A percentile compares a stretch with the other conserved stretches of the same genome.
phyloP scores from a whole-genome alignment of 2,329 filamentous ascomycete species.

The Trichophyton rubrum region DNA sequence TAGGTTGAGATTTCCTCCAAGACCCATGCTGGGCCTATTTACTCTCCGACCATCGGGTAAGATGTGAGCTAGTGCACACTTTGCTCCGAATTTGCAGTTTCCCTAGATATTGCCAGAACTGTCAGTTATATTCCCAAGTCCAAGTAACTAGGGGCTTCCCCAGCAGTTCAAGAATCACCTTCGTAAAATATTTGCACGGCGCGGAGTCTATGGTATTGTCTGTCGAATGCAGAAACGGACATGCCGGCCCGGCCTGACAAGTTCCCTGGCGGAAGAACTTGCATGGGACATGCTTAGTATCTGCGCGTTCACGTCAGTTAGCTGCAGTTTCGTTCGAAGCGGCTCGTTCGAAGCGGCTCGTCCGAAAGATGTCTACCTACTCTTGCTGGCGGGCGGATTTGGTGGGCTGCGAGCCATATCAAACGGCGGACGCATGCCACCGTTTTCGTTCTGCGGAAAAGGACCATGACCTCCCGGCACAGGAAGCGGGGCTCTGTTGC shows the following conservation, averaged over 20 bases:
- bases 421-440: conserved; percentile 28
- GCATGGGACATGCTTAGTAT: conserved; percentile 94
- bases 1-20: conserved; percentile 45
- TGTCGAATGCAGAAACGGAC: conserved; percentile 90
- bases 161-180: conserved; percentile 44
- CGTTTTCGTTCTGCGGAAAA: conserved; percentile 30
- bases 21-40: conserved; percentile 51
- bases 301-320: conserved; percentile 34
- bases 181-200: conserved; percentile 95
- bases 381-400: conserved; percentile 32
- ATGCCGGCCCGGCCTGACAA: conserved; percentile 90
- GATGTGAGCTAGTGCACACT: conserved; percentile 93
- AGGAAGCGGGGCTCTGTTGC: conserved; percentile 30
- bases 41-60: conserved; percentile 86
- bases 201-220: conserved; percentile 73
- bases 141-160: background rate
- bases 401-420: conserved; percentile 38
- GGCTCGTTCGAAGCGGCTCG: background rate
- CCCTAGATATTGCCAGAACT: conserved; percentile 45
- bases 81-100: conserved; percentile 97
- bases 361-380: conserved; percentile 14
- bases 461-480: conserved; percentile 23
- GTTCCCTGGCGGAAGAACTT: conserved; percentile 97
- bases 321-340: background rate
- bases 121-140: background rate